Base-by-base conservation (phyloP, 2,329 filamentous ascomycete species). In the Fusarium hostae region DNA sequence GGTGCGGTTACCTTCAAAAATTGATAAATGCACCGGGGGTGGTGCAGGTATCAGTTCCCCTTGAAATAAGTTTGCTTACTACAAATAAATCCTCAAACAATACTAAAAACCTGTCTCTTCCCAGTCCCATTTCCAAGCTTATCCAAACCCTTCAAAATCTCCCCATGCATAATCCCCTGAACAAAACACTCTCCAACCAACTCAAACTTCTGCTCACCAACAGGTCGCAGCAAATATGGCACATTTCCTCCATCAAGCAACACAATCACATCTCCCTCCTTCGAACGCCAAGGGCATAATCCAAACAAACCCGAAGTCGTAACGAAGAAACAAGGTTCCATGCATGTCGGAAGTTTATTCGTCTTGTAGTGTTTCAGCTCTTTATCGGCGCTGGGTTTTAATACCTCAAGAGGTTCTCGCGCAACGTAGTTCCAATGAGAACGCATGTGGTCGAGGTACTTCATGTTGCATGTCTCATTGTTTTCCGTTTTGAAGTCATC, bases 171-270 rank as follows among this genome's bases (percentile, higher is more conserved):
- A 6, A 72, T 63, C 2, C 70, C 69, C 3, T 60, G 52, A 0
- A 72, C 61, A 39, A 59, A 72, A 2, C 70, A 72, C n/a, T 72
- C 69, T 3, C 70, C 69, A 1, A 60, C 37, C n/a, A 72, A 34
- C 52, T 66, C 43, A 48, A 50, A 70, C 13, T 2, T n/a, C 6
- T 24, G 15, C 1, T 44, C 40, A 2, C 35, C 39, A 2, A 43
- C n/a, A 4, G 54, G 34, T 7, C 65, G 45, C 6, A 74, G 20
- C 1, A 72, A 12, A 22, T 68, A 74, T 2, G 71, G 71, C 1
- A 72, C 71, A 15, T 70, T 72, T 0, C 62, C 71, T 1, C 71
- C 71, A 22, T 69, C 55, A 0, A 74, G 6, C 12, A 74, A 13
- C 1, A 59, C 62, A 47, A 74, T 30, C 2, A 59, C 18, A 18